Base-by-base conservation (phyloP, 148 eudicot species). In the Agrostemma githago region DNA sequence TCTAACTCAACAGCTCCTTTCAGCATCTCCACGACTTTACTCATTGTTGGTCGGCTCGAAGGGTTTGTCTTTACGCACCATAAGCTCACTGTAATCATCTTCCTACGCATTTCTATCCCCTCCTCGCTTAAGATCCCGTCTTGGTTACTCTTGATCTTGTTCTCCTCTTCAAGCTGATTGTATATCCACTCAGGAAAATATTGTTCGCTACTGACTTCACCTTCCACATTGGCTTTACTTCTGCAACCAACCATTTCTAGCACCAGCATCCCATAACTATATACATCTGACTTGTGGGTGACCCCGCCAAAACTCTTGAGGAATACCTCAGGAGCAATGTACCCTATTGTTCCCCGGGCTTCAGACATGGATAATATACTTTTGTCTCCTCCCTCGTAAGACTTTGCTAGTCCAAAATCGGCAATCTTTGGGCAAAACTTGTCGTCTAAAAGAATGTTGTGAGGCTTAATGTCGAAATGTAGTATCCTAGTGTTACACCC, bases 21-120 rank as follows among this genome's bases (percentile, higher is more conserved):
- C 9, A 86, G 79, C 87, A 84, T 86, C 20, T 86, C 85, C 70
- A 80, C 78, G 15, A 80, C 85, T 72, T 66, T 80, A 62, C 62
- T 70, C 77, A 84, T 86, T 51, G 85, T 37, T 14, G 87, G 87
- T n/a, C 87, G 79, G 4, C 84, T 78, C 10, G 82, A 72, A 17
- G 89, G 89, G 26, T 70, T 76, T 11, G 83, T 83, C 73, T 83
- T 86, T 41, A 78, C 81, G 75, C 89, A 86, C 81, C 85, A 84
- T 76, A 86, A 68, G 43, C 87, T 83, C 65, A 84, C 87, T 38
- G 84, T 39, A 2, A 80, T 67, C 87, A 86, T 78, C 80, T 86
- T 86, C 78, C 70, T 80, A 10, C 51, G 79, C 46, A 70, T 15
- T 37, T 76, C 80, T 21, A 56, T 74, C 3, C 80, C 86, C 65